Percentiles rank a stretch among this genome's conserved stretches.
These are phyloP conservation scores for Linnemannia elongata DNA, from an alignment of 192 early-diverging fungal species.

Conservation along the genomic window DNA sequence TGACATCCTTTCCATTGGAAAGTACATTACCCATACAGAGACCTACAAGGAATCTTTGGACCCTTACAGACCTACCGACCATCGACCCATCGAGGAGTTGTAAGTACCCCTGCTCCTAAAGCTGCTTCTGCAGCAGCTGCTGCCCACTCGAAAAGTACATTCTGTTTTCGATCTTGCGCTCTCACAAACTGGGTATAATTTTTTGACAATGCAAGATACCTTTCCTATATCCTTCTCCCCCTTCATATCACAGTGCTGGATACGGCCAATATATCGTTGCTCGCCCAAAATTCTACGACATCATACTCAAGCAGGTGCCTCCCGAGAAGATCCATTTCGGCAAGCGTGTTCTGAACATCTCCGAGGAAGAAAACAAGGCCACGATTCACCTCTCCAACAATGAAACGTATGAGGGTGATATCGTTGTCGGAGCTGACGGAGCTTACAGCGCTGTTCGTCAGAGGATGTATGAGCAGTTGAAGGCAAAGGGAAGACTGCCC, in stretches of 20 bases:
- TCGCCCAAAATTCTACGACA: not conserved
- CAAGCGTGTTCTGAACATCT: constrained; percentile 10
- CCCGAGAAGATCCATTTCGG: not conserved
- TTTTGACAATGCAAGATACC: no score
- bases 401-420: constrained; percentile 14
- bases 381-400: constrained; percentile 7
- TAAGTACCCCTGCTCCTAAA: not conserved
- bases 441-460: constrained; percentile 29
- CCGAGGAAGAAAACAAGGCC: constrained; percentile 4
- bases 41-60: not conserved
- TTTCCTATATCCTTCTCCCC: not conserved
- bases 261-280: not conserved
- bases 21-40: not conserved
- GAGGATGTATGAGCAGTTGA: constrained; percentile 5
- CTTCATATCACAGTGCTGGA: not conserved
- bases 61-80: not conserved
- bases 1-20: not conserved
- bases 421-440: constrained; percentile 39
- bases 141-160: no score
- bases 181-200: no score
- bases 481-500: not conserved
- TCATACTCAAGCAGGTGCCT: not conserved
- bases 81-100: not conserved
- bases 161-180: no score
- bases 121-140: not conserved